A percentile compares a stretch with the other conserved stretches of the same genome.
Evolutionary conservation across 352 stramenopile species (phyloP).

Genomic region (Poterioochromonas sp.): DNA sequence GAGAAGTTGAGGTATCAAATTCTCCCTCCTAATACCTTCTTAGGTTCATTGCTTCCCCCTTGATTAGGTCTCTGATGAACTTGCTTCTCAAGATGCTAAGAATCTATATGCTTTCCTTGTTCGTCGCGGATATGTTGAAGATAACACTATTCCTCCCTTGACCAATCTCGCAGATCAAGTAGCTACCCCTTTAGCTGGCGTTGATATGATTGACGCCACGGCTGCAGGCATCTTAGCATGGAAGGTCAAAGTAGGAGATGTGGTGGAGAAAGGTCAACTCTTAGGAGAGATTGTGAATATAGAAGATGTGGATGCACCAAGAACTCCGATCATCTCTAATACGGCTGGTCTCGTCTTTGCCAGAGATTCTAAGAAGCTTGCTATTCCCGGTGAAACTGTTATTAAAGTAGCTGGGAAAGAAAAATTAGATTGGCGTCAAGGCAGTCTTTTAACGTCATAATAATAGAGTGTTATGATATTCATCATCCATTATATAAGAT

Average conservation of each 20-base stretch:
- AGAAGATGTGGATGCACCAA: slow-evolving; percentile 24
- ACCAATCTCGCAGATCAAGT: neutral
- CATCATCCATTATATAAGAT: no score
- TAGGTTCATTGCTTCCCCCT: no score
- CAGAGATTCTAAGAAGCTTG: neutral
- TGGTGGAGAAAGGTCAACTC: neutral
- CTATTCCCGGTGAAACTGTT: slow-evolving; percentile 3
- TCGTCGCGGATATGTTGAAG: neutral
- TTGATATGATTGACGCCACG: slow-evolving; percentile 26
- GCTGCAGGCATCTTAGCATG: slow-evolving; percentile 20
- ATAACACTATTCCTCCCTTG: neutral
- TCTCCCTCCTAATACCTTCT: neutral
- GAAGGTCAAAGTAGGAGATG: neutral
- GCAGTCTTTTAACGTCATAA: slow-evolving; percentile 10
- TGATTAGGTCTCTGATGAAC: slow-evolving; percentile 20
- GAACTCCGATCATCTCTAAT: neutral
- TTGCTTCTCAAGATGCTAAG: neutral
- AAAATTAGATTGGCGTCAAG: neutral
- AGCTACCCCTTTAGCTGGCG: slow-evolving; percentile 6
- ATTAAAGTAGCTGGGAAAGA: slow-evolving; percentile 10
- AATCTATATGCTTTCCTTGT: neutral
- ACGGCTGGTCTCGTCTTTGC: slow-evolving; percentile 9
- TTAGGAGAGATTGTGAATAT: slow-evolving; percentile 24
- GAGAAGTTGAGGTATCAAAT: neutral
- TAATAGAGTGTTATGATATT: no score